Conservation (phyloP, 2,329 filamentous ascomycete genomes). For the Ceratocystis papillata region DNA sequence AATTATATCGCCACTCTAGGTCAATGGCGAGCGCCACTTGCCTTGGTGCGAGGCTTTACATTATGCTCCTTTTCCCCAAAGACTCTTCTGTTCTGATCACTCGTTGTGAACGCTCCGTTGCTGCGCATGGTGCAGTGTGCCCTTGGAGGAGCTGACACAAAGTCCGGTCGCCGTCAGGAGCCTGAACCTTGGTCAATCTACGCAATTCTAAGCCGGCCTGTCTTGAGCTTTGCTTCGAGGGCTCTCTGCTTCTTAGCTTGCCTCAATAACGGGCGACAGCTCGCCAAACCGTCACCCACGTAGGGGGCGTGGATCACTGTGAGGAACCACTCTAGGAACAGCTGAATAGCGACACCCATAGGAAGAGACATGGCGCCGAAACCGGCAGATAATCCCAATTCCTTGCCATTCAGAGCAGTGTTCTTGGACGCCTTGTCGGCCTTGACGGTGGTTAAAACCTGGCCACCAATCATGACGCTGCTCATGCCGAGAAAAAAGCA, state of each 20-base stretch:
- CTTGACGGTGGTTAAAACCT: conserved; percentile 75
- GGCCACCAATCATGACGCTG: conserved; percentile 68
- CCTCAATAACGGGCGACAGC: neutral
- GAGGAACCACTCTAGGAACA: conserved; percentile 50
- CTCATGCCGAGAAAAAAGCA: conserved; percentile 76
- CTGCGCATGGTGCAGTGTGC: conserved; percentile 23
- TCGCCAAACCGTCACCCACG: conserved; percentile 20
- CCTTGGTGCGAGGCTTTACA: conserved; percentile 17
- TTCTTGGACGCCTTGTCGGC: conserved; percentile 68
- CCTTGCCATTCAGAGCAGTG: conserved; percentile 48
- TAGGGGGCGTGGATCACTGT: conserved; percentile 21
- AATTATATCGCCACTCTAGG: neutral
- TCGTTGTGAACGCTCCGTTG: conserved; percentile 23
- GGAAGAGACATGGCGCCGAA: conserved; percentile 67
- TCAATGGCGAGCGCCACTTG: neutral
- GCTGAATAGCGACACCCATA: conserved; percentile 59
- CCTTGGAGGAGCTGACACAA: conserved; percentile 17
- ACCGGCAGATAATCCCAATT: conserved; percentile 76
- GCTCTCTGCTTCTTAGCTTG: no score
- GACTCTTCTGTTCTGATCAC: conserved; percentile 16
- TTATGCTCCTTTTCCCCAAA: conserved; percentile 18
- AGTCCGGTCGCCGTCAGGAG: conserved; percentile 18
- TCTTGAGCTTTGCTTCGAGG: neutral
- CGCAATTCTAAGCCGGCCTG: neutral
- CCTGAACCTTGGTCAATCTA: neutral